These are phyloP conservation scores for Mimosa bimucronata DNA, from an alignment of 306 rosid genomes.

Conservation along the genomic window DNA sequence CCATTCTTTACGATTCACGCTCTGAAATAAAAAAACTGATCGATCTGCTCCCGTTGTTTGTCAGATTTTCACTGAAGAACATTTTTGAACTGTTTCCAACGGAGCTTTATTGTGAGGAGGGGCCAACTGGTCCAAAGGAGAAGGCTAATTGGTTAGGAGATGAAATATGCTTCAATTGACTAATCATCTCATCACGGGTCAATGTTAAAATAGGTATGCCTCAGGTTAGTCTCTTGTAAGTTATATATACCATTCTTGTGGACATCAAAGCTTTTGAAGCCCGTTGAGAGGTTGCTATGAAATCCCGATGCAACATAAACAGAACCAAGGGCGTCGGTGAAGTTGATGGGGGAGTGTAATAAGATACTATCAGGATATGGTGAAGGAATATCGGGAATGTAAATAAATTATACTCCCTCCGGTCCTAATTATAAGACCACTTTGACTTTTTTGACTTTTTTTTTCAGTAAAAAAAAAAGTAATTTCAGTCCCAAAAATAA, in stretches of 20 bases:
- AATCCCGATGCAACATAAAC: constrained; percentile 9
- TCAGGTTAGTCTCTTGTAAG: constrained; percentile 1
- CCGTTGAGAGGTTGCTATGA: background rate
- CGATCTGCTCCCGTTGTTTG: constrained; percentile 72
- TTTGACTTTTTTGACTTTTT: too few species aligned
- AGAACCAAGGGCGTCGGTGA: background rate
- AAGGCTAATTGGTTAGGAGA: constrained; percentile 94
- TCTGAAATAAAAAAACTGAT: constrained; percentile 75
- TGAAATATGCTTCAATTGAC: constrained; percentile 53
- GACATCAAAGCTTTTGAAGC: background rate
- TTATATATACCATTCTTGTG: constrained; percentile 26
- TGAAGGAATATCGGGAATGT: background rate
- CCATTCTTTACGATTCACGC: constrained; percentile 64
- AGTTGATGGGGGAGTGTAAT: background rate
- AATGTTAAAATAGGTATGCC: constrained; percentile 37
- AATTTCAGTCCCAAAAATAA: too few species aligned
- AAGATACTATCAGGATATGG: background rate
- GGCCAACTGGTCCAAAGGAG: constrained; percentile 97
- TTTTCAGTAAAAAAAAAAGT: too few species aligned
- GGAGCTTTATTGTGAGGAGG: constrained; percentile 89
- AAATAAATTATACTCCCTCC: background rate
- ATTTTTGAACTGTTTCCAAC: constrained; percentile 81
- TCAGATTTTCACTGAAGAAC: constrained; percentile 83
- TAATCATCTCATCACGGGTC: background rate
- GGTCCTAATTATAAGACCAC: too few species aligned